Evolutionary conservation across 2,329 filamentous ascomycete species (phyloP).

Genomic region (Fusarium nelsonii): DNA sequence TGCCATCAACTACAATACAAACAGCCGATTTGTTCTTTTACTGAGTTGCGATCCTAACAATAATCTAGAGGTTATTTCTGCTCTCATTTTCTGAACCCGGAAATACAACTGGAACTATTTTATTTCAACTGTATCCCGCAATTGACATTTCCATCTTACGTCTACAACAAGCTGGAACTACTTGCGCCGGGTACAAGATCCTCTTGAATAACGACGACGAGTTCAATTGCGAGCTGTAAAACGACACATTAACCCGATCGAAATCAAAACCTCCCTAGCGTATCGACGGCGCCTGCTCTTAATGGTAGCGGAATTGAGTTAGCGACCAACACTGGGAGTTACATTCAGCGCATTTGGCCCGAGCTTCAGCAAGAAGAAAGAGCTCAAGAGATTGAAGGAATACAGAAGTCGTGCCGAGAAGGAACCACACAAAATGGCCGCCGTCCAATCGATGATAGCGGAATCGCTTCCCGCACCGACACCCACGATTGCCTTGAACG

Average conservation of each 20-base stretch:
- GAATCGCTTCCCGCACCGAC: slow-evolving; percentile 51
- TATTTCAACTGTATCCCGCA: not conserved
- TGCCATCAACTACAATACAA: slow-evolving; percentile 16
- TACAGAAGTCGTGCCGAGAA: not conserved
- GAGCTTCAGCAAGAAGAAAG: slow-evolving; percentile 2
- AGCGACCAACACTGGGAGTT: slow-evolving; percentile 25
- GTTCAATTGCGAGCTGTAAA: slow-evolving; percentile 7
- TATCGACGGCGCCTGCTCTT: slow-evolving; percentile 17
- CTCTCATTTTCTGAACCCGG: not conserved
- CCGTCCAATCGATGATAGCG: slow-evolving; percentile 55
- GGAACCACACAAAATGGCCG: slow-evolving; percentile 51
- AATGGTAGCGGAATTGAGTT: slow-evolving; percentile 32
- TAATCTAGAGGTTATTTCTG: slow-evolving; percentile 1
- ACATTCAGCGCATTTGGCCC: slow-evolving; percentile 12
- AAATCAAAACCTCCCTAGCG: slow-evolving; percentile 1
- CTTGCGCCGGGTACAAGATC: slow-evolving; percentile 19
- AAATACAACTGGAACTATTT: not conserved
- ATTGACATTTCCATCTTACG: slow-evolving; percentile 1
- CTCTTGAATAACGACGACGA: not conserved
- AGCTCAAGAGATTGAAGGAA: slow-evolving; percentile 26
- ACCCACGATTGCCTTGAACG: slow-evolving; percentile 44
- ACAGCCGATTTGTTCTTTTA: slow-evolving; percentile 16
- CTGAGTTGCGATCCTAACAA: slow-evolving; percentile 16
- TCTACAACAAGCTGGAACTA: not conserved
- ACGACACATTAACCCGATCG: not conserved